A percentile compares a stretch with the other conserved stretches of the same genome.
These are phyloP conservation scores for Picea sitchensis DNA, from an alignment of 75 land plant species.

Conservation along the genomic window DNA sequence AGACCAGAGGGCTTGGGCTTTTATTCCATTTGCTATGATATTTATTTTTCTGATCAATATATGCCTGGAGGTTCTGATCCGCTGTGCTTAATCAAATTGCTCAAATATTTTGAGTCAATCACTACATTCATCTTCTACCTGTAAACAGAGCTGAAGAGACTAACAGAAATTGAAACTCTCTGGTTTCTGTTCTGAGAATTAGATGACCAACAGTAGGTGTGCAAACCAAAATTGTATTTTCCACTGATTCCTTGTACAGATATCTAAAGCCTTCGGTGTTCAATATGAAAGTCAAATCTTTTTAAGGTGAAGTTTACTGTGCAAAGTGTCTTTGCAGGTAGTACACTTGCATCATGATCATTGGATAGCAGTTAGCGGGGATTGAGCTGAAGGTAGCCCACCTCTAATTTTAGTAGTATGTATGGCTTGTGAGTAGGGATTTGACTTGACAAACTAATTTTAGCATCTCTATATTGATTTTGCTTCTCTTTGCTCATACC, in stretches of 20 bases:
- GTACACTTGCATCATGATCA: not conserved
- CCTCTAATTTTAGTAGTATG: not conserved
- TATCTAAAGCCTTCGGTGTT: not conserved
- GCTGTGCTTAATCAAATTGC: not conserved
- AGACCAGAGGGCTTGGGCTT: not conserved
- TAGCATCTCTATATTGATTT: not conserved
- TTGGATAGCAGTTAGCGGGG: not conserved
- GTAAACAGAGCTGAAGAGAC: constrained; percentile 3
- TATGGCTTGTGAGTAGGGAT: not conserved
- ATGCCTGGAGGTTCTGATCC: constrained; percentile 6
- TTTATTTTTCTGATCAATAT: not conserved
- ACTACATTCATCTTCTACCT: not conserved
- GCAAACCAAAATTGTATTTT: not conserved
- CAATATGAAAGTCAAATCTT: not conserved
- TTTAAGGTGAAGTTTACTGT: not conserved
- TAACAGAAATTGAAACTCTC: not conserved
- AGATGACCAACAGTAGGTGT: not conserved
- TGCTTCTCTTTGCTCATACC: not conserved
- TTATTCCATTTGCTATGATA: not conserved
- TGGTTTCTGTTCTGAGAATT: constrained; percentile 2
- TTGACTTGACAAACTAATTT: not conserved
- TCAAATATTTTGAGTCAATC: not conserved
- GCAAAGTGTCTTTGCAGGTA: constrained; percentile 1
- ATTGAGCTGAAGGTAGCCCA: constrained; percentile 5
- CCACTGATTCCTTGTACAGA: not conserved